Conservation (phyloP, 1,284 basidiomycete species). For the Blastosporella zonata region DNA sequence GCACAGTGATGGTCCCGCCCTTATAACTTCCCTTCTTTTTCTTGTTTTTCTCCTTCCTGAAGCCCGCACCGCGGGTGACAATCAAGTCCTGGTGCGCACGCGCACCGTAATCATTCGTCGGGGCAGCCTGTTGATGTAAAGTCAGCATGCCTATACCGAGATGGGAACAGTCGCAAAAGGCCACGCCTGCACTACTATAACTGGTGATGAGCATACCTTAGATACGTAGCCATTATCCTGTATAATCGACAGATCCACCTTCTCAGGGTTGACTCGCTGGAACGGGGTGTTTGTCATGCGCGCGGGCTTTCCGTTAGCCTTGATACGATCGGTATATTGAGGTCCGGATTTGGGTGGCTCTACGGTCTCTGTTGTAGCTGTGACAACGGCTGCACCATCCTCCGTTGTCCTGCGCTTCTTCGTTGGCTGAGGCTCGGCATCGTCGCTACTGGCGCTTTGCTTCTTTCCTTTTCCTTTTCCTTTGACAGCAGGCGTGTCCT, state of each 20-base stretch:
- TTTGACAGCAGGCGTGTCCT: slow-evolving; percentile 1
- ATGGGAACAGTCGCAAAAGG: neutral
- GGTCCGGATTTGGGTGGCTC: slow-evolving; percentile 12
- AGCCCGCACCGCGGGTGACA: slow-evolving; percentile 90
- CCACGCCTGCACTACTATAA: neutral
- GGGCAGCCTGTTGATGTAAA: slow-evolving; percentile 44
- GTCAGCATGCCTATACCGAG: neutral
- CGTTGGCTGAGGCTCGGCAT: slow-evolving; percentile 14
- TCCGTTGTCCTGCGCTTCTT: slow-evolving; percentile 53
- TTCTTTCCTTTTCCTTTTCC: slow-evolving; percentile 5
- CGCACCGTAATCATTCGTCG: slow-evolving; percentile 82
- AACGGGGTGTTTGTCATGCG: slow-evolving; percentile 65
- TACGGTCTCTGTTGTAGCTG: slow-evolving; percentile 32
- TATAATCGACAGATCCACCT: slow-evolving; percentile 57
- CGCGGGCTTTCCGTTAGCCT: slow-evolving; percentile 31
- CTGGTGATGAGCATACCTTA: slow-evolving; percentile 46
- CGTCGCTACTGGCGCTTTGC: slow-evolving; percentile 3
- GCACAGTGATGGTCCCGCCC: slow-evolving; percentile 88
- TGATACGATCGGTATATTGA: slow-evolving; percentile 22
- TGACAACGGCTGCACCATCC: slow-evolving; percentile 48
- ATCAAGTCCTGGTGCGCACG: slow-evolving; percentile 85
- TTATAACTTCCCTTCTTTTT: slow-evolving; percentile 94
- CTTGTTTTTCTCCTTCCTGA: slow-evolving; percentile 99
- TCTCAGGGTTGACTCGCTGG: slow-evolving; percentile 76
- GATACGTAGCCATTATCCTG: slow-evolving; percentile 85